These are phyloP conservation scores for Epichloe scottii DNA, from an alignment of 2,329 filamentous ascomycete species.

Conservation along the genomic window DNA sequence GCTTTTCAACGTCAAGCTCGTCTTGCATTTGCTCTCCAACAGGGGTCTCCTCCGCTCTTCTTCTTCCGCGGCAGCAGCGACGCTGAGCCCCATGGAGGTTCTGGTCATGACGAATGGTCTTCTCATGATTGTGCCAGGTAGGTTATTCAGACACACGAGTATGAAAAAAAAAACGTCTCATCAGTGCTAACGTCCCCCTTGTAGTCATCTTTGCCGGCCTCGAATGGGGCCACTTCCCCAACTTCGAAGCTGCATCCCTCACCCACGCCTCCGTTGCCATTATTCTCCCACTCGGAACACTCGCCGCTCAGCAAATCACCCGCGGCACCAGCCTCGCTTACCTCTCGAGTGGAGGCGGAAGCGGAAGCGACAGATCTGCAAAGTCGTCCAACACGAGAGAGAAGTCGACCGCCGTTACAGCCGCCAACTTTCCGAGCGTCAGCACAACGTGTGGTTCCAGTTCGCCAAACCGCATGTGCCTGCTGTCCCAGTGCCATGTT, in stretches of 20 bases:
- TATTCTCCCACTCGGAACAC: constrained; percentile 38
- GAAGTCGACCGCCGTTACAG: constrained; percentile 6
- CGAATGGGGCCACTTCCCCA: constrained; percentile 27
- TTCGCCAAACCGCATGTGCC: constrained; percentile 10
- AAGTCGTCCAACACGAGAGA: neutral
- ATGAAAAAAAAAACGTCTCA: too few relatives aligned
- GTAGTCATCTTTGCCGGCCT: constrained; percentile 39
- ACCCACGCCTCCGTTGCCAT: constrained; percentile 36
- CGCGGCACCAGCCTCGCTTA: constrained; percentile 12
- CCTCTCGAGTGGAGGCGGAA: neutral
- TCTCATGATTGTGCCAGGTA: constrained; percentile 44
- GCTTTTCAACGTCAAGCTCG: constrained; percentile 39
- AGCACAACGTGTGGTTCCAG: constrained; percentile 6
- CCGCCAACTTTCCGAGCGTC: neutral
- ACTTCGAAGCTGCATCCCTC: constrained; percentile 38
- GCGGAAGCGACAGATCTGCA: neutral
- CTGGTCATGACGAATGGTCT: constrained; percentile 43
- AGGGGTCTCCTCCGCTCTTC: constrained; percentile 32
- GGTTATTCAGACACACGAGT: constrained; percentile 9
- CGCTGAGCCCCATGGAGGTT: constrained; percentile 38
- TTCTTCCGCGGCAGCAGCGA: constrained; percentile 5
- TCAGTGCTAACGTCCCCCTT: neutral
- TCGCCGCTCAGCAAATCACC: constrained; percentile 36
- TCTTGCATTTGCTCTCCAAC: constrained; percentile 34
- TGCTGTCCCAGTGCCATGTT: constrained; percentile 16